phyloP scores from a whole-genome alignment of 2,329 filamentous ascomycete genomes.

The Penicillium sp. region DNA sequence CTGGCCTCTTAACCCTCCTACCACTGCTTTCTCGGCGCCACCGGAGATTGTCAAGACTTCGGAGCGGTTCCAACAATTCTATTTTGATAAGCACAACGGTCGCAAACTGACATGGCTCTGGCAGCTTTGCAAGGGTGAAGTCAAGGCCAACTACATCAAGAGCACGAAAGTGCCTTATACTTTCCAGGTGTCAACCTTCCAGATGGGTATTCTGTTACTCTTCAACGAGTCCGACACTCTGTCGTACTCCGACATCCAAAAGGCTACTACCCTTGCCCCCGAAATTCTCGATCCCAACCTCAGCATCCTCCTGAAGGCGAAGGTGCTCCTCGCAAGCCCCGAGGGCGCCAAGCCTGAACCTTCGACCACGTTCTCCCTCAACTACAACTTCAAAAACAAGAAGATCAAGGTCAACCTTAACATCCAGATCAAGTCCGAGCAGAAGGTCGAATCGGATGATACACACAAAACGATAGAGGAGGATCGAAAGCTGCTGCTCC shows the following conservation, averaged over 20 bases:
- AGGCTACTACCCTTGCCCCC: slow-evolving; percentile 71
- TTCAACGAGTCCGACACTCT: slow-evolving; percentile 90
- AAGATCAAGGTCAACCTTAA: slow-evolving; percentile 97
- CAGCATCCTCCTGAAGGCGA: slow-evolving; percentile 85
- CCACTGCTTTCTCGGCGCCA: slow-evolving; percentile 84
- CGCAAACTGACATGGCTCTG: slow-evolving; percentile 97
- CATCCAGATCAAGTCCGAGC: slow-evolving; percentile 88
- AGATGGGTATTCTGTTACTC: slow-evolving; percentile 91
- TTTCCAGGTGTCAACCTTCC: slow-evolving; percentile 95
- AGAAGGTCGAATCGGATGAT: slow-evolving; percentile 93
- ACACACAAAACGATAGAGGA: slow-evolving; percentile 99
- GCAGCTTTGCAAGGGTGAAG: slow-evolving; percentile 96
- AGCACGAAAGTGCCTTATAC: slow-evolving; percentile 87
- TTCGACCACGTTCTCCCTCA: slow-evolving; percentile 77
- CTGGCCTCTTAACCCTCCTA: slow-evolving; percentile 87
- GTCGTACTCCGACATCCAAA: slow-evolving; percentile 81
- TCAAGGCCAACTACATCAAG: slow-evolving; percentile 91
- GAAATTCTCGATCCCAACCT: slow-evolving; percentile 87
- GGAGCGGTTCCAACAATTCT: slow-evolving; percentile 85
- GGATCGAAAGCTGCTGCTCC: slow-evolving; percentile 90
- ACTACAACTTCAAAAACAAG: slow-evolving; percentile 96
- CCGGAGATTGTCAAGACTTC: slow-evolving; percentile 80
- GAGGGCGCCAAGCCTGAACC: slow-evolving; percentile 72
- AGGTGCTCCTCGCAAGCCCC: slow-evolving; percentile 71
- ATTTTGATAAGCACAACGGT: slow-evolving; percentile 93